Conservation (phyloP, 495 filamentous ascomycete species). For the Aspergillus nanangensis region DNA sequence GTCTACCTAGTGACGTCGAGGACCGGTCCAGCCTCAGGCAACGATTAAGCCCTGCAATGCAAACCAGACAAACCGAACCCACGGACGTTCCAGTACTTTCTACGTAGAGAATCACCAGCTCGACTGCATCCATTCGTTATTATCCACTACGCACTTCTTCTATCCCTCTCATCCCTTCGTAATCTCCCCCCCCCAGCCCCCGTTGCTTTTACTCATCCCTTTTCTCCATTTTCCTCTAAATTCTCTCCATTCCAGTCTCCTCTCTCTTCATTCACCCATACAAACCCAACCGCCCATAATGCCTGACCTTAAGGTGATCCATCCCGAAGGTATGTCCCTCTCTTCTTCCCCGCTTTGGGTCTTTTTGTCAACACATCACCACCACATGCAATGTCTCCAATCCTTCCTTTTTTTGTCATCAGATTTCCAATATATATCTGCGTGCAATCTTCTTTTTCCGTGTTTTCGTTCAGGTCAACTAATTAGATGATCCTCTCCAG, state of each 20-base stretch:
- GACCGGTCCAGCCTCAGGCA: constrained; percentile 14
- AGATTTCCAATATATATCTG: too few relatives aligned
- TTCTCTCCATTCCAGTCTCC: neutral
- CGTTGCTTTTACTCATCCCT: neutral
- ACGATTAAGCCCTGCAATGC: too few relatives aligned
- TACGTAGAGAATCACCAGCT: constrained; percentile 20
- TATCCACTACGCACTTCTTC: constrained; percentile 7
- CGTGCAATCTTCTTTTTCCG: too few relatives aligned
- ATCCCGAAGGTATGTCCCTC: constrained; percentile 39
- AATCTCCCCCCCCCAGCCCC: neutral
- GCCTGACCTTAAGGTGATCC: constrained; percentile 24
- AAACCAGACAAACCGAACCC: constrained; percentile 32
- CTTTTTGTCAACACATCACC: neutral
- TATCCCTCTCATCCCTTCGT: constrained; percentile 8
- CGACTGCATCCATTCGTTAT: constrained; percentile 7
- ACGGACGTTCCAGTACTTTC: constrained; percentile 38
- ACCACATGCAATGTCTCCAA: too few relatives aligned
- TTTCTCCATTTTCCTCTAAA: neutral
- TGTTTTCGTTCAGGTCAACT: constrained; percentile 10
- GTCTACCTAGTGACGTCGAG: constrained; percentile 15
- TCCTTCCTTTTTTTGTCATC: too few relatives aligned
- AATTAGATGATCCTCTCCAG: constrained; percentile 40
- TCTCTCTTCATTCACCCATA: too few relatives aligned
- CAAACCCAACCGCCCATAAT: too few relatives aligned
- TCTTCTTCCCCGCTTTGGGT: constrained; percentile 32